Evolutionary conservation across 2,329 filamentous ascomycete genomes (phyloP), one percentile per base, ranked within the genome.

Genomic region (Cordyceps javanica): DNA sequence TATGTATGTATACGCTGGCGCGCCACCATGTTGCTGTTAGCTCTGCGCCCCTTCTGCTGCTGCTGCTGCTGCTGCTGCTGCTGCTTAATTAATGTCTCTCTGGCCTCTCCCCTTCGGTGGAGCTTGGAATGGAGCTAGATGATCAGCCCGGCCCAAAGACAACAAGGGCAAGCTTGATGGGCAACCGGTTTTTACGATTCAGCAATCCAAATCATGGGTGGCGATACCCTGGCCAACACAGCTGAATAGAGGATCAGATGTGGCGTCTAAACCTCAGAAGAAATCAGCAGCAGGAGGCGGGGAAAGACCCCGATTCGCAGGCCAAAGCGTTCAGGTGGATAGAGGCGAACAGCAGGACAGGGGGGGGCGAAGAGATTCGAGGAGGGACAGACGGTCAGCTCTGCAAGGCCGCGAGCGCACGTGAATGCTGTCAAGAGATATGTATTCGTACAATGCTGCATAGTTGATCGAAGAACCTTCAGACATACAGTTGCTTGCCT

Each of bases 31-130:
- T 32, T 10, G 19, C 28, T 34, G 28, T 25, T 45, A 54, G 51
- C 39, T 45, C n/a, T 53, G 39, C 51, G 26, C 34, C 49, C 51
- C 26, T 39, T 34, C 26, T 16, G 13, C n/a, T 32, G 41, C n/a
- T 11, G 42, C n/a, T n/a, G n/a, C n/a, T n/a, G n/a, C n/a, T n/a
- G n/a, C n/a, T n/a, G n/a, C 38, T 26, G 25, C 23, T 32, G 42
- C 36, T 34, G 36, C 45, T 41, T 41, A 45, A 54, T 53, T 54
- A 45, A 50, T 51, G 55, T 57, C 36, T 57, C 45, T 57, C 38
- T 19, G 21, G 7, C 9, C 46, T 57, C 32, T 41, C 42, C 23
- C 45, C 16, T 19, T 42, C 44, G 14, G 55, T 57, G 55, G 55
- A 51, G 45, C 55, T 42, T 45, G 21, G 28, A 32, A 57, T 34